These are phyloP conservation scores for Babesia ovis DNA, from an alignment of 169 alveolate genomes.

Conservation along the genomic window DNA sequence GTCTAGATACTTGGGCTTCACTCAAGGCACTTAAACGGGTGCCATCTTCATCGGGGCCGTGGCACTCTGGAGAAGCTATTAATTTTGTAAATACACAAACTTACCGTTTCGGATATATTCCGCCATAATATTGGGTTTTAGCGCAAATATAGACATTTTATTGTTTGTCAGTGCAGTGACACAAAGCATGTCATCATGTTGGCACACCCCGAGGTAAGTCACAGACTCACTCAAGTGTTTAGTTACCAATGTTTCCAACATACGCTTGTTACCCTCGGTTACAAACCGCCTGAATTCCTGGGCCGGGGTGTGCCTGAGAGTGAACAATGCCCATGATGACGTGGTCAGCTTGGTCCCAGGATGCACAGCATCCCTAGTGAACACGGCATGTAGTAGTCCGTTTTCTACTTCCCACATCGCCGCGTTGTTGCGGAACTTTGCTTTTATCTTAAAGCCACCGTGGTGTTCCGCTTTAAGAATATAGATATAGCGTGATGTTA, in stretches of 20 bases:
- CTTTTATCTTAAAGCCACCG: neutral
- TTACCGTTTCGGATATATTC: constrained; percentile 2
- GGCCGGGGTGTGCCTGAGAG: constrained; percentile 36
- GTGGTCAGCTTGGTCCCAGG: neutral
- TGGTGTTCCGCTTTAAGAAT: neutral
- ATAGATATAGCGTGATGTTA: constrained; percentile 16
- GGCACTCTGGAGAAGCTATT: neutral
- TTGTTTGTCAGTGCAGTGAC: constrained; percentile 19
- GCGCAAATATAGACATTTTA: constrained; percentile 21
- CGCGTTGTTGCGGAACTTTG: constrained; percentile 15
- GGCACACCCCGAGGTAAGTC: constrained; percentile 34
- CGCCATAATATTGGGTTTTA: neutral
- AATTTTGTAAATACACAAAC: neutral
- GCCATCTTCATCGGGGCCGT: neutral
- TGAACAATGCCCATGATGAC: constrained; percentile 2
- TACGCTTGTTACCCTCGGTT: constrained; percentile 1
- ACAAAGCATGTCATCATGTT: neutral
- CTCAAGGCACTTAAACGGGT: neutral
- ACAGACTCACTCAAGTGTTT: neutral
- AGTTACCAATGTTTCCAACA: neutral
- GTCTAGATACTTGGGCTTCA: too few relatives aligned
- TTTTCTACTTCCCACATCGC: constrained; percentile 6
- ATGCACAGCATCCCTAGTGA: neutral
- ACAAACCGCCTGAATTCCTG: constrained; percentile 15
- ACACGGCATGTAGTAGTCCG: constrained; percentile 9